Percentiles rank a stretch among this genome's conserved stretches.
These are phyloP conservation scores for Penicillium brevicompactum DNA, from an alignment of 2,329 filamentous ascomycete species.

Conservation along the genomic window DNA sequence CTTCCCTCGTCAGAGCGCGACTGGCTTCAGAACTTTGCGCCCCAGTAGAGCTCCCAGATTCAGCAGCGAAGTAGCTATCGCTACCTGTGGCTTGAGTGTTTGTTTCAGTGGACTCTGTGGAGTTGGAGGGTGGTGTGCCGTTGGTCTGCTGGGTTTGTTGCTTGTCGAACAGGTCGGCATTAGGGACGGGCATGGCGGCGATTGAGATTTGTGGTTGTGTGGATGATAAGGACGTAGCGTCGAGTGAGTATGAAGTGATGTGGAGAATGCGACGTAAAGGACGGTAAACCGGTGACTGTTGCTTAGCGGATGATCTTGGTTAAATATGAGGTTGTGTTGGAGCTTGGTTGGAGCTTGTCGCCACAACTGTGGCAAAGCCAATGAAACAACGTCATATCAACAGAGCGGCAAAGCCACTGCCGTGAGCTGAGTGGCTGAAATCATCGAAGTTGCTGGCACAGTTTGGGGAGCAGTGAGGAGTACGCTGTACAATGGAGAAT, in stretches of 20 bases:
- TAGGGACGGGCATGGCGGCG: slow-evolving; percentile 25
- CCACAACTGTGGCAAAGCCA: slow-evolving; percentile 8
- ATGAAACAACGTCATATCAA: slow-evolving; percentile 6
- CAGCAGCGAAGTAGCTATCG: slow-evolving; percentile 17
- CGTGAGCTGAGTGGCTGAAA: background rate
- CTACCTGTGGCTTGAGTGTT: background rate
- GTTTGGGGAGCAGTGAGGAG: background rate
- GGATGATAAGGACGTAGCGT: no score
- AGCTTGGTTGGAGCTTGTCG: background rate
- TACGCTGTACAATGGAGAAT: no score
- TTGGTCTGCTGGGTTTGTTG: slow-evolving; percentile 20
- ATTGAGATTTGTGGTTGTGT: background rate
- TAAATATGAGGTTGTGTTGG: background rate
- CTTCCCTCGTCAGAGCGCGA: slow-evolving; percentile 40
- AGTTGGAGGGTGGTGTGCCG: slow-evolving; percentile 6
- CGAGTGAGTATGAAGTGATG: background rate
- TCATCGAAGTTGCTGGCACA: no score
- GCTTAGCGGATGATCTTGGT: background rate
- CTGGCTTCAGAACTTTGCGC: slow-evolving; percentile 22
- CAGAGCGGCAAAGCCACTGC: background rate
- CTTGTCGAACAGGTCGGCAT: slow-evolving; percentile 19
- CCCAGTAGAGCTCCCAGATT: slow-evolving; percentile 19
- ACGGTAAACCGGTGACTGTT: background rate
- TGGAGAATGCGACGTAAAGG: background rate
- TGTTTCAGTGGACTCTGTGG: background rate